Conservation (phyloP, 2,329 filamentous ascomycete genomes). For the Stromatinia cepivora region DNA sequence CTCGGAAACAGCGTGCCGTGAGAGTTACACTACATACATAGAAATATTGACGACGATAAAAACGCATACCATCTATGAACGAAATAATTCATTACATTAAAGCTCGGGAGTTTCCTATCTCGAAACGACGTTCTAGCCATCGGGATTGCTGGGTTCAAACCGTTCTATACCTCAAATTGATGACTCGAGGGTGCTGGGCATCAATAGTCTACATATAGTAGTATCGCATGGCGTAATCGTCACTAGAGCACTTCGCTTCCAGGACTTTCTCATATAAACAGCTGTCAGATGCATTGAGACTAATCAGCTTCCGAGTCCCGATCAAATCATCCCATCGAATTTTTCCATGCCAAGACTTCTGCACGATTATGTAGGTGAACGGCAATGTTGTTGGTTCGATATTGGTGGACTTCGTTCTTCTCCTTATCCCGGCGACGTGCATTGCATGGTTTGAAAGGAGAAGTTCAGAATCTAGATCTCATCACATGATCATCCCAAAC, state of each 20-base stretch:
- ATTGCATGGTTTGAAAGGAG: background rate
- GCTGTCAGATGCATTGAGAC: background rate
- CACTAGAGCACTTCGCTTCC: background rate
- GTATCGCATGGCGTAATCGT: background rate
- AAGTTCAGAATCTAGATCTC: background rate
- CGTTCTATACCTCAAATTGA: background rate
- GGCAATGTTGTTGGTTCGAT: background rate
- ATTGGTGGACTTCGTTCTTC: background rate
- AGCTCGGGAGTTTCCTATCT: background rate
- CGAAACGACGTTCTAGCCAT: background rate
- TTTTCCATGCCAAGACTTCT: background rate
- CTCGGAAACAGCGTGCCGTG: too few relatives aligned
- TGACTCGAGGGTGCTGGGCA: slow-evolving; percentile 9
- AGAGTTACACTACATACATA: background rate
- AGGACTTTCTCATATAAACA: background rate
- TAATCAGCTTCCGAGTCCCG: background rate
- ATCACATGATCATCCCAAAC: background rate
- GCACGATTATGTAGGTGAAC: background rate
- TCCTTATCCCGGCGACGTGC: background rate
- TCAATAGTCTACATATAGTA: background rate
- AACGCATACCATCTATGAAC: background rate
- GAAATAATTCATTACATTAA: too few relatives aligned
- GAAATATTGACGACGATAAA: background rate
- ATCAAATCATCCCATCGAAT: background rate
- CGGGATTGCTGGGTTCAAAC: background rate